Base-by-base conservation (phyloP, 345 rosid species). In the Odontarrhena argentea region DNA sequence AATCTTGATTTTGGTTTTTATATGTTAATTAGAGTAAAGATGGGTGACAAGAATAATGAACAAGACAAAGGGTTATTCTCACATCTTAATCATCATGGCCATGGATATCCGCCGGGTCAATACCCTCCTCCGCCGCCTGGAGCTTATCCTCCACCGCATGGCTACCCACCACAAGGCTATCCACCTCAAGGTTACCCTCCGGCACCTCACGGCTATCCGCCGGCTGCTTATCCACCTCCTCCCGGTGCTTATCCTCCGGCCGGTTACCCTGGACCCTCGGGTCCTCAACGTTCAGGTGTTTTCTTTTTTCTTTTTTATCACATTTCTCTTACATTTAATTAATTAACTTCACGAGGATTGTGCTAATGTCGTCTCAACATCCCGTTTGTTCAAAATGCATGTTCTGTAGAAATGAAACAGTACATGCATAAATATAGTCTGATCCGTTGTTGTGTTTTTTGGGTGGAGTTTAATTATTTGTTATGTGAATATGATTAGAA, bases 261-360 rank as follows among this genome's bases (percentile, higher is more conserved):
- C 18, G 87, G 83, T 53, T 82, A 85, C 58, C 87, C 89, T 3
- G 93, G 91, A 10, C 68, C 85, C 7, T 85, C 95, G 34, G 86
- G 81, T 77, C 78, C 85, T n/a, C 87, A 81, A 13, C 86, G 82
- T 15, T 73, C 88, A 79, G 98, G 97, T 63, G 24, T 12, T 38
- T 61, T n/a, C 41, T 42, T 8, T 4, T 6, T 5, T 32, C 36
- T 32, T 4, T 2, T 11, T n/a, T 32, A 12, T 40, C 45, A 7
- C 37, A 10, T 47, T 28, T 61, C 24, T 49, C 51, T 71, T 32
- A 32, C 6, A 4, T 4, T 32, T 63, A 10, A 13, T 48, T 56
- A 48, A 48, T 48, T 56, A 48, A 48, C 2, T 26, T 49, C 3
- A 32, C 7, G 7, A 32, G 36, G 7, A 4, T 32, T 32, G 6